A percentile compares a stretch with the other conserved stretches of the same genome.
Evolutionary conservation across 352 stramenopile species (phyloP).

Genomic region (Pythium folliculosum): DNA sequence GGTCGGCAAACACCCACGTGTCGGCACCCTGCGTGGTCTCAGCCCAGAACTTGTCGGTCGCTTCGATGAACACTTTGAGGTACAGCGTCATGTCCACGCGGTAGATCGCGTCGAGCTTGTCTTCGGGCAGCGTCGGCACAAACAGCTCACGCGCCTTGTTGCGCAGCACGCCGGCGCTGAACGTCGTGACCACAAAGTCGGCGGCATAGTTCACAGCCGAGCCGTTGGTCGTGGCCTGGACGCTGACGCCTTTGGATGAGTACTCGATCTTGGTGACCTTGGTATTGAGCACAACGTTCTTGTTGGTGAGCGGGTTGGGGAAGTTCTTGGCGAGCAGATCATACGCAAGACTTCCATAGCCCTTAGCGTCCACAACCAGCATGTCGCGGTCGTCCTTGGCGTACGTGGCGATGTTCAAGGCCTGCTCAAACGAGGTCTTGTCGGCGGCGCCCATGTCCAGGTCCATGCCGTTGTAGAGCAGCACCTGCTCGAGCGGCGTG

Average conservation of each 20-base stretch:
- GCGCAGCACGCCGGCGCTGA: slow-evolving; percentile 11
- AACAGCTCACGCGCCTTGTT: slow-evolving; percentile 9
- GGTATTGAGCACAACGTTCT: slow-evolving; percentile 12
- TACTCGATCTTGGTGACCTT: slow-evolving; percentile 14
- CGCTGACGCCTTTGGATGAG: neutral
- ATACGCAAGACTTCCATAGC: slow-evolving; percentile 9
- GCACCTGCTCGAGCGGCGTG: slow-evolving; percentile 12
- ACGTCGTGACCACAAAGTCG: slow-evolving; percentile 13
- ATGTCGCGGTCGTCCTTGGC: slow-evolving; percentile 9
- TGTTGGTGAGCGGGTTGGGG: slow-evolving; percentile 10
- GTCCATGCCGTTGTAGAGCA: slow-evolving; percentile 11
- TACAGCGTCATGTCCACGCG: slow-evolving; percentile 15
- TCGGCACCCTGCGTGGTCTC: slow-evolving; percentile 5
- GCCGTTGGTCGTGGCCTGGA: neutral
- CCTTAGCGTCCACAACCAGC: slow-evolving; percentile 3
- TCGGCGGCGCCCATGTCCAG: slow-evolving; percentile 4
- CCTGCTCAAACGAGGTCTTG: slow-evolving; percentile 12
- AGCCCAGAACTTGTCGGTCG: slow-evolving; percentile 11
- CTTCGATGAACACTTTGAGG: slow-evolving; percentile 14
- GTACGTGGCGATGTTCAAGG: slow-evolving; percentile 13
- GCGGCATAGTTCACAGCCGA: neutral
- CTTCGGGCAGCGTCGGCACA: neutral
- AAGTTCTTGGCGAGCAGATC: slow-evolving; percentile 14
- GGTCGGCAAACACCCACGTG: slow-evolving; percentile 9
- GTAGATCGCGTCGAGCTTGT: slow-evolving; percentile 12